Base-by-base conservation (phyloP, 805 yeast species). In the Metschnikowia chrysomelidarum region DNA sequence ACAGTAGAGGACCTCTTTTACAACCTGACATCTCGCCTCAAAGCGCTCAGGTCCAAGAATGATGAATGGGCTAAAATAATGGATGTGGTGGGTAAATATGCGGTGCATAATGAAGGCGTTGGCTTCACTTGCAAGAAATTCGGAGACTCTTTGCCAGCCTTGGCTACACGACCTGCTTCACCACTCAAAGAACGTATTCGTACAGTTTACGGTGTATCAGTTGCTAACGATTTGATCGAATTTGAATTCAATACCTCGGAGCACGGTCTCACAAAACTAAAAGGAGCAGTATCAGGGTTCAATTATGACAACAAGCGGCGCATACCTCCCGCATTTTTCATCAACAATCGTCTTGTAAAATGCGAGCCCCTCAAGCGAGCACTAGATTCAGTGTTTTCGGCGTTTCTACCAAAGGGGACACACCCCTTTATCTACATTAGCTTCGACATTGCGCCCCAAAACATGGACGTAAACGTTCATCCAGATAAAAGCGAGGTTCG, bases 401-500 rank as follows among this genome's bases (percentile, higher is more conserved):
- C 73, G 3, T 85, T 75, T 53, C 59, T 91, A 13, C 96, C 97
- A 0, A 85, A 82, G 47, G 94, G 94, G 0, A 53, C 48, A 32
- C 76, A 71, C 46, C 82, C 95, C 0, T 93, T 93, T 54, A 70
- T 86, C 1, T 93, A 88, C 57, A 40, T 93, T 34, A 70, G 85
- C 30, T 55, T 93, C n/a, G 64, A 64, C 13, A 76, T 93, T 2
- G 64, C 70, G 15, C 85, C 96, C 1, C 62, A 60, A 21, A 80
- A 81, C 41, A 70, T 93, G 6, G 98, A 93, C 56, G 98, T 93
- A 11, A 93, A 93, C 54, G 81, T 93, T 10, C 98, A 93, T 54
- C 98, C 98, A 0, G 91, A 98, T 0, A 93, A 93, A 49, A 72
- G 91, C 40, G 97, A 91, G 50, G 97, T 93, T 2, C 58, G 94